Evolutionary conservation across 164 flowering plant species (phyloP).

Genomic region (Hamamelis virginiana): DNA sequence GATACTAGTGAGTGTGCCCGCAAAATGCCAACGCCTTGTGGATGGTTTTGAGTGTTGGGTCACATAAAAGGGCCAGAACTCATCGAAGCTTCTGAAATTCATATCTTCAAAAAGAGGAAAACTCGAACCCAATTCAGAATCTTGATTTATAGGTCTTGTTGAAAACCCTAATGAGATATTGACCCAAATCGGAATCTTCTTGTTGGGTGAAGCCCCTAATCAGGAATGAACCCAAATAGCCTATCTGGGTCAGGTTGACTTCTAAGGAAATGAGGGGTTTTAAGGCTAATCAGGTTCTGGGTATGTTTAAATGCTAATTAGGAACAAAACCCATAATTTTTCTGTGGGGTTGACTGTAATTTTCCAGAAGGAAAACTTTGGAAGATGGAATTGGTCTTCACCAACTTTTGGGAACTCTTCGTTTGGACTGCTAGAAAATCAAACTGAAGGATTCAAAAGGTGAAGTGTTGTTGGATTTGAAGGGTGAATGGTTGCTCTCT

Average conservation of each 20-base stretch:
- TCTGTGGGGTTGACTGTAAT: not conserved
- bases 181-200: constrained; percentile 18
- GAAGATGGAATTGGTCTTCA: not conserved
- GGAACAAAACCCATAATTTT: not conserved
- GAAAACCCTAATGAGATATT: not conserved
- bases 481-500: constrained; percentile 19
- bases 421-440: not conserved
- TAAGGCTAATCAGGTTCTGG: constrained; percentile 8
- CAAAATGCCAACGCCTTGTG: constrained; percentile 91
- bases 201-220: not conserved
- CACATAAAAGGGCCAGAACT: constrained; percentile 89
- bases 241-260: constrained; percentile 9
- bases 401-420: not conserved
- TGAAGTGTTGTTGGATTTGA: not conserved
- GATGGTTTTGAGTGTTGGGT: constrained; percentile 85
- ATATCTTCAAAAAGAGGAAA: constrained; percentile 27
- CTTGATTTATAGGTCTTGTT: not conserved
- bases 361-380: not conserved
- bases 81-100: constrained; percentile 89
- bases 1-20: constrained; percentile 56
- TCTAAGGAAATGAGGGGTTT: not conserved
- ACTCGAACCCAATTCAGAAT: constrained; percentile 18
- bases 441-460: not conserved
- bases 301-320: not conserved
- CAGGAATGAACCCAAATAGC: not conserved